A percentile compares a stretch with the other conserved stretches of the same genome.
Evolutionary conservation across 345 rosid genomes (phyloP).

Genomic region (Anastatica hierochuntica): DNA sequence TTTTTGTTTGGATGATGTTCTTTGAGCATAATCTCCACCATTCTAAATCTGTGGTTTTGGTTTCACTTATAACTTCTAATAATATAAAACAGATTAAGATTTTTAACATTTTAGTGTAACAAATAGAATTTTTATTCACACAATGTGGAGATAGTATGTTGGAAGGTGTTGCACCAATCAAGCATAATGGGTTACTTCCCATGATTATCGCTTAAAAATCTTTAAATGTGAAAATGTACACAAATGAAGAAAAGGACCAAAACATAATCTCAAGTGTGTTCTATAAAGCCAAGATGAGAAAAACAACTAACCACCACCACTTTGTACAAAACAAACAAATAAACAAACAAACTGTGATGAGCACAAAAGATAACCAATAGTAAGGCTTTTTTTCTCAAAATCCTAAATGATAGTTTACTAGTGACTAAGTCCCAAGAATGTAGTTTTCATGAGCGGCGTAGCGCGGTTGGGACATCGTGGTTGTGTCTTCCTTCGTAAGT

Average conservation of each 20-base stretch:
- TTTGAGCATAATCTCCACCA: slow-evolving; percentile 10
- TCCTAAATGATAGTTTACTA: slow-evolving; percentile 21
- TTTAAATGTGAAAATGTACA: slow-evolving; percentile 10
- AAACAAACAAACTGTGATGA: slow-evolving; percentile 19
- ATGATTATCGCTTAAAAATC: background rate
- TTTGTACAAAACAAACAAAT: slow-evolving; percentile 28
- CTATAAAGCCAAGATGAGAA: slow-evolving; percentile 11
- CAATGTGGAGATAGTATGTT: background rate
- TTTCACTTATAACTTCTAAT: slow-evolving; percentile 9
- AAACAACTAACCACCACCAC: slow-evolving; percentile 11
- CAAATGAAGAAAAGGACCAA: slow-evolving; percentile 7
- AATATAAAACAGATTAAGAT: no score
- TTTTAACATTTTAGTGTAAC: no score
- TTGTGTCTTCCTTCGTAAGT: slow-evolving; percentile 99
- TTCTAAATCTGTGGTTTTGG: slow-evolving; percentile 16
- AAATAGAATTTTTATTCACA: no score
- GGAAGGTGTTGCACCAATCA: slow-evolving; percentile 1
- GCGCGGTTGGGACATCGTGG: slow-evolving; percentile 58
- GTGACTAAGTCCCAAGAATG: slow-evolving; percentile 33
- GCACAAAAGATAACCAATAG: slow-evolving; percentile 12
- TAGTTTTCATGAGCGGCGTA: slow-evolving; percentile 55
- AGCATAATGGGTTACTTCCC: background rate
- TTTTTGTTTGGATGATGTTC: slow-evolving; percentile 20
- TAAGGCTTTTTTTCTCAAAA: slow-evolving; percentile 14
- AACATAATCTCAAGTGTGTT: background rate